phyloP scores from a whole-genome alignment of 2,329 filamentous ascomycete genomes.

The Grosmannia clavigera region DNA sequence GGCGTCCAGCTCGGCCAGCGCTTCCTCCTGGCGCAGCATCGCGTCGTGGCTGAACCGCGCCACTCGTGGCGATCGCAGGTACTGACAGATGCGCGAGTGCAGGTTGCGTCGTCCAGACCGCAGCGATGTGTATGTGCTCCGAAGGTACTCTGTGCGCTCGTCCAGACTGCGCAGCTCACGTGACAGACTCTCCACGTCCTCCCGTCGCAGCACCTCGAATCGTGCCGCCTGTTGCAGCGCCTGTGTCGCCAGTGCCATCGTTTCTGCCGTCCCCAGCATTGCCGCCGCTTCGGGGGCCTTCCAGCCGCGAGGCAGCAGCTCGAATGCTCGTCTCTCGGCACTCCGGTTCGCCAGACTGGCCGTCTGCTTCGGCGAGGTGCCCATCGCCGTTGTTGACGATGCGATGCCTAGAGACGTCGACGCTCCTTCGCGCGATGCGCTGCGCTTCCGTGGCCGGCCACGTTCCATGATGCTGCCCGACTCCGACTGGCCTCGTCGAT shows the following conservation, averaged over 20 bases:
- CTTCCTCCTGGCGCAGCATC: constrained; percentile 70
- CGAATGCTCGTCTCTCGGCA: constrained; percentile 44
- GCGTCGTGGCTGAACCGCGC: constrained; percentile 63
- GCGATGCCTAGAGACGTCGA: not conserved
- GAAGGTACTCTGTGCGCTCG: constrained; percentile 65
- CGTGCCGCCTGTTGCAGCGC: constrained; percentile 48
- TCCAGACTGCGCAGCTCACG: constrained; percentile 65
- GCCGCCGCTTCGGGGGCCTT: constrained; percentile 38
- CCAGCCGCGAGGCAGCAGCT: constrained; percentile 47
- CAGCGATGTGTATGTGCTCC: constrained; percentile 63
- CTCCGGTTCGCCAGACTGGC: constrained; percentile 33
- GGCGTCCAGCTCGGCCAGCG: constrained; percentile 60
- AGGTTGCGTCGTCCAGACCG: constrained; percentile 65
- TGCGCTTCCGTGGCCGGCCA: constrained; percentile 45
- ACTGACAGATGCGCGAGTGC: constrained; percentile 64
- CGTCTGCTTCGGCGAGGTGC: constrained; percentile 20
- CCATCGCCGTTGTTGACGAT: not conserved
- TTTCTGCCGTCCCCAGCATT: constrained; percentile 35
- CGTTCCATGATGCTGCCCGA: constrained; percentile 47
- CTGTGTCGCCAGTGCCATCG: constrained; percentile 42
- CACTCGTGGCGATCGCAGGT: constrained; percentile 57
- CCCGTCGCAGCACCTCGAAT: constrained; percentile 51
- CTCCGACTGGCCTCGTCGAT: constrained; percentile 44
- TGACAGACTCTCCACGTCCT: constrained; percentile 54
- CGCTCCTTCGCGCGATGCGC: constrained; percentile 15